A percentile compares a stretch with the other conserved stretches of the same genome.
phyloP scores from a whole-genome alignment of 2,329 filamentous ascomycete species.

The Alternaria ventricosa region DNA sequence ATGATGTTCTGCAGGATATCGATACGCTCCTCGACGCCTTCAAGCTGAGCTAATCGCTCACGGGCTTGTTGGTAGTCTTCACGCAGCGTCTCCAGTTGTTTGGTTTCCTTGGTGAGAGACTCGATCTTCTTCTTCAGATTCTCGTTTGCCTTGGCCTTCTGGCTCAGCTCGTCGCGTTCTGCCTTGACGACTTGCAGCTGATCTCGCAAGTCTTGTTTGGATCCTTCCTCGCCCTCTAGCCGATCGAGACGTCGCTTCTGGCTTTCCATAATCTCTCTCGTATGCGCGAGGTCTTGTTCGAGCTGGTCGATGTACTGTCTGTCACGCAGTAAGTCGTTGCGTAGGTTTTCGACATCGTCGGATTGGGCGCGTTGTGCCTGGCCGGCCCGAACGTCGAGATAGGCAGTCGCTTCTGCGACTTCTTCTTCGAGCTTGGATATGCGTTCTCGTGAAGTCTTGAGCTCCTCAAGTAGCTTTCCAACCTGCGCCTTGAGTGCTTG shows the following conservation, averaged over 20 bases:
- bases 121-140: conserved; percentile 63
- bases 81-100: conserved; percentile 50
- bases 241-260: conserved; percentile 56
- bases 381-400: conserved; percentile 51
- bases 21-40: conserved; percentile 54
- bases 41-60: conserved; percentile 54
- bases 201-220: conserved; percentile 58
- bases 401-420: conserved; percentile 54
- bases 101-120: conserved; percentile 56
- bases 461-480: conserved; percentile 49
- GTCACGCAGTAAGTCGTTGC: conserved; percentile 53
- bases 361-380: conserved; percentile 47
- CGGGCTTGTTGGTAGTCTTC: conserved; percentile 54
- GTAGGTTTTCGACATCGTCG: conserved; percentile 54
- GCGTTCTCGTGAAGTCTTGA: conserved; percentile 50
- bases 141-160: conserved; percentile 59
- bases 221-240: conserved; percentile 50
- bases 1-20: conserved; percentile 57
- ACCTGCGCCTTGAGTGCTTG: conserved; percentile 52
- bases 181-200: conserved; percentile 57
- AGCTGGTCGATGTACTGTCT: conserved; percentile 59
- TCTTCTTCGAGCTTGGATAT: conserved; percentile 57
- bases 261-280: conserved; percentile 53
- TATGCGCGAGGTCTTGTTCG: conserved; percentile 54
- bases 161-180: conserved; percentile 57